phyloP scores from a whole-genome alignment of 306 rosid species.

The Inga leiocalycina region DNA sequence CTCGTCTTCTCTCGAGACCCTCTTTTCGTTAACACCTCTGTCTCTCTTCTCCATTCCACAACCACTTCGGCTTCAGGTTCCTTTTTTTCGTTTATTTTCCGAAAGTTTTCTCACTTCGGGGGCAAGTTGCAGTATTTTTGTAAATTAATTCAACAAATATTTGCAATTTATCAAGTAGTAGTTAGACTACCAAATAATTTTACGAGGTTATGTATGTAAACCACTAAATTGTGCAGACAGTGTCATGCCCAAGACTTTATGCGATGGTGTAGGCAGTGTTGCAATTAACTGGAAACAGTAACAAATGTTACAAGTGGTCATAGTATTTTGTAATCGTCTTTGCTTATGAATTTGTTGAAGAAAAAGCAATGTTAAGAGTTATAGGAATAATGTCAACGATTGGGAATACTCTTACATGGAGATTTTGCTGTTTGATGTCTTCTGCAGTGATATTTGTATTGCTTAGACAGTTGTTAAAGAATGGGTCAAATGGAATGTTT shows the following conservation, averaged over 20 bases:
- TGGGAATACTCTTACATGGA: conserved; percentile 13
- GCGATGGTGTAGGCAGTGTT: background rate
- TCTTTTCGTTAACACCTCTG: conserved; percentile 82
- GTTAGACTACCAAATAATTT: background rate
- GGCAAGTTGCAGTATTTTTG: background rate
- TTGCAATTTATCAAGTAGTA: background rate
- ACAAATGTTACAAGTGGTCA: background rate
- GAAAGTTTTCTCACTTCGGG: background rate
- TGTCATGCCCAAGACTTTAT: background rate
- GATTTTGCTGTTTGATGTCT: background rate
- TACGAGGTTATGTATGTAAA: background rate
- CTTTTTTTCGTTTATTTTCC: background rate
- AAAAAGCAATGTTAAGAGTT: background rate
- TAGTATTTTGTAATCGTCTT: background rate
- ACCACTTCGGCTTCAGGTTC: conserved; percentile 81
- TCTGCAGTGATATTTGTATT: conserved; percentile 75
- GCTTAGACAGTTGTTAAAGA: conserved; percentile 51
- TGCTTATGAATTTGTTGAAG: background rate
- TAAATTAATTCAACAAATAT: background rate
- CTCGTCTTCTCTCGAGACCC: conserved; percentile 54
- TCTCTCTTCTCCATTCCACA: conserved; percentile 82
- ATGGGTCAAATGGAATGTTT: conserved; percentile 68
- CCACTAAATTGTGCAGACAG: background rate
- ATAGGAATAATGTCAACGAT: too few relatives aligned
- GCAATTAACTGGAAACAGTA: background rate